Conservation (phyloP, 768 basidiomycete species). For the Collybia sp. region DNA sequence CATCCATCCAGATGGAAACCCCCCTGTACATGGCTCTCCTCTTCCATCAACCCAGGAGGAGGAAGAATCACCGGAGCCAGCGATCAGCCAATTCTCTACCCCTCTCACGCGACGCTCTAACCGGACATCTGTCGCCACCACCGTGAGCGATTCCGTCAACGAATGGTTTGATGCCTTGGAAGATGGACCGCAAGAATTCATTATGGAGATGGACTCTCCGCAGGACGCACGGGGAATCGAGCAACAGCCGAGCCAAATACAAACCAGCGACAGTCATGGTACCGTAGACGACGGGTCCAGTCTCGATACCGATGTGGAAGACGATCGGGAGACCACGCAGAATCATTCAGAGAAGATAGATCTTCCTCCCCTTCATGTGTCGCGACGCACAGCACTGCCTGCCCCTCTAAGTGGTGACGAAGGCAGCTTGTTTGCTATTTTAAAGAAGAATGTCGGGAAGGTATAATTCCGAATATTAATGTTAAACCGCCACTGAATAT, state of each 20-base stretch:
- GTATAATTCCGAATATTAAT: conserved; percentile 27
- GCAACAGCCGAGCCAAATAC: conserved; percentile 30
- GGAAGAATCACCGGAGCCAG: conserved; percentile 17
- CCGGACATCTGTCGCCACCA: conserved; percentile 44
- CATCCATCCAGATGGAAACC: conserved; percentile 22
- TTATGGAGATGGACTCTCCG: conserved; percentile 43
- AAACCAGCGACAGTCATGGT: conserved; percentile 34
- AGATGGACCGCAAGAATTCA: conserved; percentile 66
- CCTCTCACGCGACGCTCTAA: conserved; percentile 30
- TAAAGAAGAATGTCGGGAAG: conserved; percentile 90
- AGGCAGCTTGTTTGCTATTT: conserved; percentile 74
- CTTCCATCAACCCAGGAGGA: conserved; percentile 52
- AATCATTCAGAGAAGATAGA: neutral
- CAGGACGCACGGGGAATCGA: conserved; percentile 27
- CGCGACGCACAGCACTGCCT: conserved; percentile 55
- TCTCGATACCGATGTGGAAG: conserved; percentile 50
- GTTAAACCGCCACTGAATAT: conserved; percentile 1
- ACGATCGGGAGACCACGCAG: conserved; percentile 13
- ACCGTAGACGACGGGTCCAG: conserved; percentile 44
- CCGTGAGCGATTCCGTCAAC: conserved; percentile 43
- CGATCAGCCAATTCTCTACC: conserved; percentile 12
- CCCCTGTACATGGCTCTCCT: conserved; percentile 23
- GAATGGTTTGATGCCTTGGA: conserved; percentile 82
- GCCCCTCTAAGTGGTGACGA: conserved; percentile 64
- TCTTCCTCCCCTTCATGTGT: conserved; percentile 21